Base-by-base conservation (phyloP, 2,329 filamentous ascomycete genomes). In the Diplocarpon rosae region DNA sequence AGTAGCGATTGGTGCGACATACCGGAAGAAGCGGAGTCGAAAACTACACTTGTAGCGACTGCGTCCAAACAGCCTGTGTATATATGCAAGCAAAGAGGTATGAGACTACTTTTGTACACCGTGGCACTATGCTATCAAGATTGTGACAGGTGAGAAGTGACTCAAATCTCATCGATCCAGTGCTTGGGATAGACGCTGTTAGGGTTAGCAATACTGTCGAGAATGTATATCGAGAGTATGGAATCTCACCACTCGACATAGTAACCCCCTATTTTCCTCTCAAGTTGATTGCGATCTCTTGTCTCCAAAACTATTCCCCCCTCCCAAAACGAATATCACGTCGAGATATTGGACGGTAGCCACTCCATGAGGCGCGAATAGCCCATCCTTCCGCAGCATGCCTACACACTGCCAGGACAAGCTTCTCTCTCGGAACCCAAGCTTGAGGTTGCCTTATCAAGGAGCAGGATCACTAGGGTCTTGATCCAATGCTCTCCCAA, bases 331-430 rank as follows among this genome's bases (percentile, higher is more conserved):
- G 37, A 58, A 59, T 42, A 59, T 58, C 8, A 57, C 47, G 49
- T 59, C 56, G 1, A 84, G 83, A 53, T 88, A 82, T 61, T 85
- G 83, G 15, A 89, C 78, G 11, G 83, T 90, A 0, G 80, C 80
- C 39, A 90, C 67, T 12, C 85, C 70, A 60, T 90, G 85, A 1
- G 85, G 85, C 10, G 92, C 83, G 2, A 83, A 84, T 87, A 1
- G 85, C 79, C 49, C 84, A 85, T 2, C 73, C 74, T 51, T 70
- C 69, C 3, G 70, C 71, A 0, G 76, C 78, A 34, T 69, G 69
- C 66, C 86, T 80, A 56, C 89, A 77, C 0, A 83, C 82, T 1
- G 67, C 68, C 61, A 89, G 74, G 1, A 80, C 70, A 3, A 73
- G 59, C 33, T 73, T 68, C 57, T 79, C 69, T 73, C 52, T 75